phyloP scores from a whole-genome alignment of 495 filamentous ascomycete genomes.

The Aspergillus mulundensis region DNA sequence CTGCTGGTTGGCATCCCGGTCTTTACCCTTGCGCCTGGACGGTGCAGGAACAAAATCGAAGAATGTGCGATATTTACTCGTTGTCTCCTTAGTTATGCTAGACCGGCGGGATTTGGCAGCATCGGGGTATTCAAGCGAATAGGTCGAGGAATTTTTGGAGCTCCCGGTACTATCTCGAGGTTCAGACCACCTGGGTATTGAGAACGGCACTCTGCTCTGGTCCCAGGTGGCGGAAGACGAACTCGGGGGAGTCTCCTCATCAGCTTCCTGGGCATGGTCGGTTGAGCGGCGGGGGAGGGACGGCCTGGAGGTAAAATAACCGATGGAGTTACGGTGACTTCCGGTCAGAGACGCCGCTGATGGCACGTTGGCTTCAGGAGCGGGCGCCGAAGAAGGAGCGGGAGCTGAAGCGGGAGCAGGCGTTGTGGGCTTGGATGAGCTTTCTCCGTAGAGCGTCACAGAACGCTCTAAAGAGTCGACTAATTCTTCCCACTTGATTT shows the following conservation, averaged over 20 bases:
- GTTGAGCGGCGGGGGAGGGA: conserved; percentile 42
- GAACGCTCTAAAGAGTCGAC: conserved; percentile 63
- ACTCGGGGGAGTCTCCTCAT: conserved; percentile 48
- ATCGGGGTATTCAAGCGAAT: conserved; percentile 44
- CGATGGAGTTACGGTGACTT: conserved; percentile 43
- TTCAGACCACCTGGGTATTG: conserved; percentile 43
- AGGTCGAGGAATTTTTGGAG: conserved; percentile 46
- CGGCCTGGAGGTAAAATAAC: conserved; percentile 39
- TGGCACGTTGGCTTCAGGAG: conserved; percentile 35
- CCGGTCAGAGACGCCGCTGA: conserved; percentile 31
- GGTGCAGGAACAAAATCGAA: conserved; percentile 45
- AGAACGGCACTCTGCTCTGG: conserved; percentile 38
- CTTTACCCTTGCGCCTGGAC: conserved; percentile 42
- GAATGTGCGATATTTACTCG: conserved; percentile 43
- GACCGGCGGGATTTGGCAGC: conserved; percentile 38
- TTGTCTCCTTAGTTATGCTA: conserved; percentile 42
- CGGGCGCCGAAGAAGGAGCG: conserved; percentile 40
- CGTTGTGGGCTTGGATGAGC: conserved; percentile 33
- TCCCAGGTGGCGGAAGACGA: conserved; percentile 53
- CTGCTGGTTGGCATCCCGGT: conserved; percentile 38
- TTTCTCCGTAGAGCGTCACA: conserved; percentile 44
- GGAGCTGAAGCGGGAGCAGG: conserved; percentile 33
- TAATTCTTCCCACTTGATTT: conserved; percentile 67
- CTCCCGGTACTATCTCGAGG: conserved; percentile 44
- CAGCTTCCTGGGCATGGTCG: conserved; percentile 34